Evolutionary conservation across 2,329 filamentous ascomycete species (phyloP).

Genomic region (Didymella pinodella): DNA sequence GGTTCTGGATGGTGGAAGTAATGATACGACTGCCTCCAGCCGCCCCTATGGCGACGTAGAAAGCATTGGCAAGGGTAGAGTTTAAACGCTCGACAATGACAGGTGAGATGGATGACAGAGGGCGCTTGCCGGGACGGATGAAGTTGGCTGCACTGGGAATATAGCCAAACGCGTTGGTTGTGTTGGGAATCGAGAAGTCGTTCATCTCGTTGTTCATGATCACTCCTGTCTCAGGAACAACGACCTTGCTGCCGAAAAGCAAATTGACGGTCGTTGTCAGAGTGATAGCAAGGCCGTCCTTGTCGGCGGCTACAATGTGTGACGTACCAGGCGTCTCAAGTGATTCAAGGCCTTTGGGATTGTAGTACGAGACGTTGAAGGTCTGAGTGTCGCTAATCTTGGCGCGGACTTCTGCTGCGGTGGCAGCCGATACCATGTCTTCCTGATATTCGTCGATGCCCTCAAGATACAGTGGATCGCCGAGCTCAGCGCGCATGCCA

Average conservation of each 20-base stretch:
- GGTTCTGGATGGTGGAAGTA: conserved; percentile 76
- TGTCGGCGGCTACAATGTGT: conserved; percentile 76
- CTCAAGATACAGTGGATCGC: conserved; percentile 78
- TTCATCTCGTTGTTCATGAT: conserved; percentile 69
- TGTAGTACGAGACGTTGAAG: conserved; percentile 75
- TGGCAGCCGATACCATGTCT: conserved; percentile 68
- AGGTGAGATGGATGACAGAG: conserved; percentile 82
- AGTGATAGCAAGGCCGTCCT: conserved; percentile 76
- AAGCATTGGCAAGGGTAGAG: conserved; percentile 54
- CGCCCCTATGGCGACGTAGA: conserved; percentile 76
- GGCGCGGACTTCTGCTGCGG: conserved; percentile 65
- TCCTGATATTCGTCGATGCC: conserved; percentile 70
- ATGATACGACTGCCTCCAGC: conserved; percentile 87
- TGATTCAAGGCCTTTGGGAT: conserved; percentile 71
- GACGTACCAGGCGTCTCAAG: conserved; percentile 77
- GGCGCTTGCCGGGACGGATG: conserved; percentile 80
- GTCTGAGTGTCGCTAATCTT: conserved; percentile 78
- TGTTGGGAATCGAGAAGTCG: conserved; percentile 79
- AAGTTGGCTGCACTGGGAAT: conserved; percentile 82
- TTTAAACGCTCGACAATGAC: conserved; percentile 74
- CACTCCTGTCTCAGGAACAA: conserved; percentile 83
- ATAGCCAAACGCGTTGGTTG: conserved; percentile 84
- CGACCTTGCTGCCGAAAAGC: conserved; percentile 79
- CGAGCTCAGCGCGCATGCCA: conserved; percentile 75
- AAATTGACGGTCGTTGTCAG: conserved; percentile 89